Percentiles rank a stretch among this genome's conserved stretches.
Evolutionary conservation across 2,329 filamentous ascomycete species (phyloP).

Genomic region (Fusarium sp.): DNA sequence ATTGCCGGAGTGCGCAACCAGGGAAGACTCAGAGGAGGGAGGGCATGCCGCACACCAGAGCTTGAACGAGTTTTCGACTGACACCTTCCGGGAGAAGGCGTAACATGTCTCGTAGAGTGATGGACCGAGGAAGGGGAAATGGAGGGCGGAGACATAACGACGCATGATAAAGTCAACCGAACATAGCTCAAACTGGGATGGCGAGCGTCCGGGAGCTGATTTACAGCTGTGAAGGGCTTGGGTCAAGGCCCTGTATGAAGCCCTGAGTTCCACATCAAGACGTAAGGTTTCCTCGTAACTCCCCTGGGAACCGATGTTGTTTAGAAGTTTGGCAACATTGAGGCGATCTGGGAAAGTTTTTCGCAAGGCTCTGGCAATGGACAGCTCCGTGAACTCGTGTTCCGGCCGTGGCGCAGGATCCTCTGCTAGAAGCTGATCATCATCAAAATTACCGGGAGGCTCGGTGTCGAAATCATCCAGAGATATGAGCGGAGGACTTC

Average conservation of each 20-base stretch:
- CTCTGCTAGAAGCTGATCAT: conserved; percentile 57
- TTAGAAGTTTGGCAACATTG: conserved; percentile 56
- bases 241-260: conserved; percentile 56
- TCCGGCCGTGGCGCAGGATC: conserved; percentile 49
- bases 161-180: conserved; percentile 64
- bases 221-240: conserved; percentile 48
- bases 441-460: conserved; percentile 62
- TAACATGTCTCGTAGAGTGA: conserved; percentile 58
- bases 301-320: conserved; percentile 52
- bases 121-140: conserved; percentile 63
- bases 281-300: conserved; percentile 60
- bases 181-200: conserved; percentile 56
- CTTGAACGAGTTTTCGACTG: conserved; percentile 61
- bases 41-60: conserved; percentile 58
- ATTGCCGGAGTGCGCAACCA: not conserved
- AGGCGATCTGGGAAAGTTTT: conserved; percentile 59
- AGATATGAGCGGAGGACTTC: conserved; percentile 59
- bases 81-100: conserved; percentile 63
- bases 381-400: conserved; percentile 54
- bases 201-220: conserved; percentile 29
- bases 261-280: conserved; percentile 57
- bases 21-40: not conserved
- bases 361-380: conserved; percentile 56
- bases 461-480: conserved; percentile 61
- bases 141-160: conserved; percentile 67